These are phyloP conservation scores for Yamadazyma sp. DNA, from an alignment of 805 yeast genomes.

Conservation along the genomic window DNA sequence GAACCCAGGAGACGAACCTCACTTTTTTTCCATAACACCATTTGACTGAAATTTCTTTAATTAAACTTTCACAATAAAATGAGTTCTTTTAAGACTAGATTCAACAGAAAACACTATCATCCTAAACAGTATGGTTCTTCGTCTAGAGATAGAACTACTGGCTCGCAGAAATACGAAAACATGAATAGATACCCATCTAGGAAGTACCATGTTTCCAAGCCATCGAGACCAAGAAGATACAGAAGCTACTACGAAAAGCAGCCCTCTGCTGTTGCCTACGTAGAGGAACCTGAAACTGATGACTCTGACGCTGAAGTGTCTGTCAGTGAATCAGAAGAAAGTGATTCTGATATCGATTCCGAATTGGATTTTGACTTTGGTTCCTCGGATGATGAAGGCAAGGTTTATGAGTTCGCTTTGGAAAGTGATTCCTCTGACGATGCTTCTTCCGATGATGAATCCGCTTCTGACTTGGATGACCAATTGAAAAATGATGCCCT, in stretches of 20 bases:
- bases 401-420: constrained; percentile 33
- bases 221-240: constrained; percentile 22
- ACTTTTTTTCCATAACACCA: neutral
- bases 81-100: constrained; percentile 5
- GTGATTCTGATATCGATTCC: constrained; percentile 12
- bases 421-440: too few species aligned
- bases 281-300: constrained; percentile 45
- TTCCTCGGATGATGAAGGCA: constrained; percentile 21
- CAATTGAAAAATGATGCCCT: constrained; percentile 32
- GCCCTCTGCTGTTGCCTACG: constrained; percentile 36
- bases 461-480: constrained; percentile 31
- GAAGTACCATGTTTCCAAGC: constrained; percentile 6
- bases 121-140: constrained; percentile 4
- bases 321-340: constrained; percentile 9
- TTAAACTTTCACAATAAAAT: constrained; percentile 1
- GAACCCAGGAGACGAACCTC: neutral
- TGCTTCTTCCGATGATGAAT: constrained; percentile 16
- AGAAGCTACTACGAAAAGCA: constrained; percentile 35
- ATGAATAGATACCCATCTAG: constrained; percentile 19
- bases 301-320: constrained; percentile 16
- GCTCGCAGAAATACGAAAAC: neutral
- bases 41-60: neutral
- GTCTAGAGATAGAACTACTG: neutral
- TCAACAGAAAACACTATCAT: constrained; percentile 1
- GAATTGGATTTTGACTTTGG: too few species aligned